Percentiles rank a stretch among this genome's conserved stretches.
These are phyloP conservation scores for Aleurites moluccanus DNA, from an alignment of 441 rosid species.

Conservation along the genomic window DNA sequence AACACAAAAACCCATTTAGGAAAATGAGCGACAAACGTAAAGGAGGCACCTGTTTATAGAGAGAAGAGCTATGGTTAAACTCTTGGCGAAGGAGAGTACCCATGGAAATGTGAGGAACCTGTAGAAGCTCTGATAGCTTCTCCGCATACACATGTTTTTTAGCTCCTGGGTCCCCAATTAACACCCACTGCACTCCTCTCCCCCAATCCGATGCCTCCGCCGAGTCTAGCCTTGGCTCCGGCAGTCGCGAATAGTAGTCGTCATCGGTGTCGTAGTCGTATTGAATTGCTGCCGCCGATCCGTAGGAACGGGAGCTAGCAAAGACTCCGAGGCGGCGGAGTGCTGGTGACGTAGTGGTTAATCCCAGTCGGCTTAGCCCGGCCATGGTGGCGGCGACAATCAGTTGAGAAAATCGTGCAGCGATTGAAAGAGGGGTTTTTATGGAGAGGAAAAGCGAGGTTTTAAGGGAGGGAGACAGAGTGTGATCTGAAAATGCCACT, in stretches of 20 bases:
- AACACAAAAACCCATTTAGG: neutral
- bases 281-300: conserved; percentile 69
- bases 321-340: conserved; percentile 17
- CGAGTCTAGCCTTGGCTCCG: conserved; percentile 26
- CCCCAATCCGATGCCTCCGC: conserved; percentile 41
- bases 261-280: conserved; percentile 23
- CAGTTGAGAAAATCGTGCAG: conserved; percentile 16
- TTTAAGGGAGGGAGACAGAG: conserved; percentile 9
- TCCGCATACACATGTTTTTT: conserved; percentile 72
- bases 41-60: conserved; percentile 57
- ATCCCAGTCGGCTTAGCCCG: conserved; percentile 48
- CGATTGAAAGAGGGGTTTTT: neutral
- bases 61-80: conserved; percentile 67
- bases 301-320: conserved; percentile 40
- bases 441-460: conserved; percentile 21
- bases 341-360: conserved; percentile 27
- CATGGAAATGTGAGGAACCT: conserved; percentile 94
- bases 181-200: conserved; percentile 93
- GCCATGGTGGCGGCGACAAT: conserved; percentile 61
- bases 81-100: conserved; percentile 88
- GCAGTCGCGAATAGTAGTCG: conserved; percentile 8
- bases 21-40: neutral
- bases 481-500: conserved; percentile 18
- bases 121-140: conserved; percentile 71
- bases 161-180: conserved; percentile 75